Base-by-base conservation (phyloP, 371 early-diverging fungal genomes). In the Mortierella sp. region DNA sequence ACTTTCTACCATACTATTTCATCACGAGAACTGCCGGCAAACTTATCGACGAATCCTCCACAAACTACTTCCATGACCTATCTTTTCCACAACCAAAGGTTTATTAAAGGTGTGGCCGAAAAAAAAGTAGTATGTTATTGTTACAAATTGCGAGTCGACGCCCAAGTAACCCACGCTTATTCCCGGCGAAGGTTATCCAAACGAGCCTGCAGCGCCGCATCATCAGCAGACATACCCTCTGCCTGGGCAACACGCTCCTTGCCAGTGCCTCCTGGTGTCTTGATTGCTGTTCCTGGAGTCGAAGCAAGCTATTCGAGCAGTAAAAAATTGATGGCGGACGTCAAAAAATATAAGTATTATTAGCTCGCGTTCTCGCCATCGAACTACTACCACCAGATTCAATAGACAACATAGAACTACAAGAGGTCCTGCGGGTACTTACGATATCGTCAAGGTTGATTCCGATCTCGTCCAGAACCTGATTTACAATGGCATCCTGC, bases 401-500 rank as follows among this genome's bases (percentile, higher is more conserved):
- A 76, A 9, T 73, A 72, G 43, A 55, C 52, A 65, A 68, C 41
- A 16, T 48, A 34, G 73, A 37, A 72, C 8, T 39, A 47, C 68
- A 47, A 53, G 16, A 31, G 29, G 11, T 19, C 34, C 31, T 31
- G 76, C 64, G 14, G 31, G 4, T 11, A 70, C 78, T 85, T 89
- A 92, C 92, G 78, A 90, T 86, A 76, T 89, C 89, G 55, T 90
- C 88, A 45, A 96, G 70, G 66, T 87, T 89, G 76, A 99, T 95
- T 50, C 97, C 97, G 85, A 98, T 97, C 85, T 99, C 98, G 86
- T 99, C 99, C 66, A 98, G 80, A 2, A 98, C 96, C 82, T 97
- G 94, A 81, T 93, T 94, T 5, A 98, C 96, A 76, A 98, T 96
- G 65, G 92, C 89, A 6, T 99, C 98, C 64, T 94, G 93, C 80